These are phyloP conservation scores for Themeda triandra DNA, from an alignment of 176 grass and related monocot genomes.

Conservation along the genomic window DNA sequence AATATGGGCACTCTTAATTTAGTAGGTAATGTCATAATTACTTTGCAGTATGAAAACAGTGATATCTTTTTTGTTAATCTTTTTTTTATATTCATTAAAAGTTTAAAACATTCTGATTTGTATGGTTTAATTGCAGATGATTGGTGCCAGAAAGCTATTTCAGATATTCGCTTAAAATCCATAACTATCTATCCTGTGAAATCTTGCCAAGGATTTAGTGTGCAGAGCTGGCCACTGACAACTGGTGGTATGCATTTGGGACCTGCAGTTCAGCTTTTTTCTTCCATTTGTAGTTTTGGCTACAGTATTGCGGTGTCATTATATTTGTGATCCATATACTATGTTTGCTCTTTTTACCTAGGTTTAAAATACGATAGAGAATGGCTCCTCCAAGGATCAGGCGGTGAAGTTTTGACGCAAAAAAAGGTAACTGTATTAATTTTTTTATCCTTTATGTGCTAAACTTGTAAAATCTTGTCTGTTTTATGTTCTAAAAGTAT, in stretches of 20 bases:
- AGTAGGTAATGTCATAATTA: conserved; percentile 56
- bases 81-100: neutral
- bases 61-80: neutral
- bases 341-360: conserved; percentile 20
- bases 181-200: conserved; percentile 96
- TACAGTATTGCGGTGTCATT: neutral
- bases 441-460: neutral
- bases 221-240: conserved; percentile 64
- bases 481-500: neutral
- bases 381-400: conserved; percentile 87
- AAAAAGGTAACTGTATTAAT: conserved; percentile 58
- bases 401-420: conserved; percentile 83
- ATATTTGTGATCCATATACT: neutral
- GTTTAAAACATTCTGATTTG: conserved; percentile 3
- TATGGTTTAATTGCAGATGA: conserved; percentile 45
- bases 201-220: conserved; percentile 83
- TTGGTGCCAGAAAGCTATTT: conserved; percentile 11
- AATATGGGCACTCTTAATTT: conserved; percentile 41
- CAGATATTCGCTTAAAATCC: conserved; percentile 56
- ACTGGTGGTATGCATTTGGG: conserved; percentile 58
- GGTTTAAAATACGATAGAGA: conserved; percentile 94
- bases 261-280: neutral
- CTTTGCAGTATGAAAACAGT: neutral
- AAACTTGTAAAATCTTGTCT: neutral
- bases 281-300: neutral